These are phyloP conservation scores for Clonostachys chloroleuca DNA, from an alignment of 2,329 filamentous ascomycete species.

Conservation along the genomic window DNA sequence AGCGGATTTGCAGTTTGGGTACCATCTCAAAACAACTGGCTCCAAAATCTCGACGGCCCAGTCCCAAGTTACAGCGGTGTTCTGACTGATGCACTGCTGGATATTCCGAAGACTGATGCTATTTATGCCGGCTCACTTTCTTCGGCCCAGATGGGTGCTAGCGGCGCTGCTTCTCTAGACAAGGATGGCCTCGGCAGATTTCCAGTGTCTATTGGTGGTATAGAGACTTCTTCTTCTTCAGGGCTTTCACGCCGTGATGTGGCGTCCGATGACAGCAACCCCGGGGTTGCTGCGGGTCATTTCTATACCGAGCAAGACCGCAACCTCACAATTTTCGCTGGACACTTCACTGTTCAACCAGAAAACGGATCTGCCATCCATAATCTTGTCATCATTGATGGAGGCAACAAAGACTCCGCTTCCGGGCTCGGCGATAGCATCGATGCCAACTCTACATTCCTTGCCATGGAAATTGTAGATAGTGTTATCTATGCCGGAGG, in stretches of 20 bases:
- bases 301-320: conserved; percentile 68
- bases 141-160: conserved; percentile 68
- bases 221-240: conserved; percentile 11
- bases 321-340: conserved; percentile 85
- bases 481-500: conserved; percentile 80
- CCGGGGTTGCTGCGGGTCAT: conserved; percentile 71
- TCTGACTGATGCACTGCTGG: conserved; percentile 65
- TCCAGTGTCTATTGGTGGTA: conserved; percentile 48
- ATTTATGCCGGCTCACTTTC: conserved; percentile 82
- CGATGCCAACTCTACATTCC: conserved; percentile 68
- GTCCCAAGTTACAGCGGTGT: conserved; percentile 67
- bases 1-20: conserved; percentile 90
- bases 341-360: conserved; percentile 73
- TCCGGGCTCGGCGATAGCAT: conserved; percentile 66
- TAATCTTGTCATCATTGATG: conserved; percentile 81
- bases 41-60: conserved; percentile 68
- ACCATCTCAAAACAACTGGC: conserved; percentile 78
- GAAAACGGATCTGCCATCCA: conserved; percentile 67
- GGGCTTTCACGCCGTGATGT: conserved; percentile 42
- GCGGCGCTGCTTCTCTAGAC: conserved; percentile 66
- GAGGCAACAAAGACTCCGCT: conserved; percentile 60
- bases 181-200: conserved; percentile 47
- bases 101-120: conserved; percentile 56
- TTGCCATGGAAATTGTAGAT: conserved; percentile 62
- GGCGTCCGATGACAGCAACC: conserved; percentile 32